Evolutionary conservation across 1,284 basidiomycete species (phyloP), one percentile per base, ranked within the genome.

Genomic region (Blastosporella zonata): DNA sequence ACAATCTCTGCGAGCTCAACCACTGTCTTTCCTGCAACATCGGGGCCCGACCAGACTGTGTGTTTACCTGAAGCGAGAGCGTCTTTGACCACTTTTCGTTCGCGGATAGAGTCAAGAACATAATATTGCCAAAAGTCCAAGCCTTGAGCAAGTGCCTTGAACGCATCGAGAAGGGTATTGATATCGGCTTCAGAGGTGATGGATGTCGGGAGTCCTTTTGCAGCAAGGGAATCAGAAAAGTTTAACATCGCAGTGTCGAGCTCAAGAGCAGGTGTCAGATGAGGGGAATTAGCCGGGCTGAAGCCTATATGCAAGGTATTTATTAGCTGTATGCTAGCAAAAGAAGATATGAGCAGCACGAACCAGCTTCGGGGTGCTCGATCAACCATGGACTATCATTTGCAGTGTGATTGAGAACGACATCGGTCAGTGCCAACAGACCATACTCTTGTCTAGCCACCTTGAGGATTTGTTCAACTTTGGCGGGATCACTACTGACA

Each of bases 371-470:
- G 2, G 95, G 94, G 66, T 97, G 94, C 4, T 94, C 82, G 33
- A 81, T 65, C n/a, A 97, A 74, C 94, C 93, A 97, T 7, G 83
- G 75, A 55, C 87, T 93, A 63, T 97, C 92, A 62, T 92, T 89
- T 5, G 94, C 92, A 2, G 94, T 97, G 63, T 97, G 94, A 65
- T 97, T 97, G 52, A 96, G 78, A 13, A 97, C 95, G 37, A 97
- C 89, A 63, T 97, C 95, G 0, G 92, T 97, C 58, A 97, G 66
- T 60, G 84, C 88, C 51, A 96, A 74, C 29, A 97, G 72, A 1
- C 95, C 94, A 58, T 87, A 95, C 64, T 94, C 83, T 37, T 93
- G 82, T 60, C 77, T 81, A 2, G 93, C 91, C 13, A 81, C 59
- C 57, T 74, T 78, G 21, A 94, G 67, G 29, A 82, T 72, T n/a